Base-by-base conservation (phyloP, 192 early-diverging fungal genomes). In the Chytriomyces sp. region DNA sequence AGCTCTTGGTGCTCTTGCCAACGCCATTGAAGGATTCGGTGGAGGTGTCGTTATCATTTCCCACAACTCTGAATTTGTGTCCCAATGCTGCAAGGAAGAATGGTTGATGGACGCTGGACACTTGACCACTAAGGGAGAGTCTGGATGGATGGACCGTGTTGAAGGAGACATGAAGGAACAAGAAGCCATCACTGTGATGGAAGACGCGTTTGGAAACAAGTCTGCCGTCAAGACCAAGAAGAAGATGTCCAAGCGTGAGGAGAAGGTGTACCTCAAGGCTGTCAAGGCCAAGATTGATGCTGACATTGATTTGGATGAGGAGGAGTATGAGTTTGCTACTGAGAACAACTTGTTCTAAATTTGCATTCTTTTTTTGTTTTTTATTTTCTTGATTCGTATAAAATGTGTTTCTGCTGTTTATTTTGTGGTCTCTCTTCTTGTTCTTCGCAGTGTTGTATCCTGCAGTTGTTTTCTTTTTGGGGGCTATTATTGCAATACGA, bases 21-120 rank as follows among this genome's bases (percentile, higher is more conserved):
- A 77, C 78, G 92, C 92, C 79, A 92, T 94, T 83, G 86, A 86
- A 81, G 86, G 89, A 45, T 94, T 86, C 70, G 91, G 89, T 77
- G 93, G 93, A 82, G 93, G 91, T 89, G 91, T 94, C 71, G 86
- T 94, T 72, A 91, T 94, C 75, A 91, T 93, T 83, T 91, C 93
- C 77, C 92, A 94, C 91, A 92, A 93, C 89, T 86, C 86, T 77
- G 91, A 94, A 81, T 94, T 94, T 85, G 89, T 90, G 75, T 88
- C 86, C 65, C 86, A 89, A 64, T 86, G 92, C 75, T 90, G 87
- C 79, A 86, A 82, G 26, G 93, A 94, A 85, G 85, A 87, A 76
- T 94, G 93, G 93, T 84, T 85, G 71, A 89, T 94, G 68, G 86
- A 91, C 67, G 86, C 86, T 74, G 92, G 92, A 84, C 75, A 57